Conservation (phyloP, 2,329 filamentous ascomycete species). For the Endocalyx cinctus region DNA sequence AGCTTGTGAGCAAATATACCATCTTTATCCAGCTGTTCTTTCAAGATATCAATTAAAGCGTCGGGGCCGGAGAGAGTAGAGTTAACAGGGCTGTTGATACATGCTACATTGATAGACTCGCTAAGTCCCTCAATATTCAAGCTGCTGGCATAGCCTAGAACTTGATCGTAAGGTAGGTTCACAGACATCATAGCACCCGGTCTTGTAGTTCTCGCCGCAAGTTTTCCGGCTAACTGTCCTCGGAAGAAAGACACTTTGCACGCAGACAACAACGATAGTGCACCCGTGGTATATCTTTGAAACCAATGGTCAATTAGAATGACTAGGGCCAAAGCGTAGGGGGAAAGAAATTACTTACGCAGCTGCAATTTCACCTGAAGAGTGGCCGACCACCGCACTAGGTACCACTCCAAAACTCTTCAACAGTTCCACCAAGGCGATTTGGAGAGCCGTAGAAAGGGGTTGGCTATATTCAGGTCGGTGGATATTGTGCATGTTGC, state of each 20-base stretch:
- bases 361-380: conserved; percentile 33
- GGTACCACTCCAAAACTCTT: conserved; percentile 21
- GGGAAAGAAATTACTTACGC: conserved; percentile 24
- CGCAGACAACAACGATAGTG: conserved; percentile 21
- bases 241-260: conserved; percentile 29
- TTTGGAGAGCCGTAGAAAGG: conserved; percentile 28
- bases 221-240: conserved; percentile 22
- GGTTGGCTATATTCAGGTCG: conserved; percentile 25
- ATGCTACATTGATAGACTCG: conserved; percentile 19
- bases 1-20: conserved; percentile 27
- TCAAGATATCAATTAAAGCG: conserved; percentile 18
- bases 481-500: conserved; percentile 18
- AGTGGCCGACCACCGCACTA: conserved; percentile 28
- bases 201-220: conserved; percentile 11
- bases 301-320: background rate
- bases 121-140: conserved; percentile 18
- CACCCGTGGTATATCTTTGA: conserved; percentile 19
- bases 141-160: conserved; percentile 28
- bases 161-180: conserved; percentile 18
- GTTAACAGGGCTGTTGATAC: conserved; percentile 28
- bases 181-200: conserved; percentile 26
- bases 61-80: conserved; percentile 25
- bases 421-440: conserved; percentile 30
- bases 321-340: background rate
- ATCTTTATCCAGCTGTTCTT: conserved; percentile 17